These are phyloP conservation scores for Brassica balearica DNA, from an alignment of 441 rosid species.

Conservation along the genomic window DNA sequence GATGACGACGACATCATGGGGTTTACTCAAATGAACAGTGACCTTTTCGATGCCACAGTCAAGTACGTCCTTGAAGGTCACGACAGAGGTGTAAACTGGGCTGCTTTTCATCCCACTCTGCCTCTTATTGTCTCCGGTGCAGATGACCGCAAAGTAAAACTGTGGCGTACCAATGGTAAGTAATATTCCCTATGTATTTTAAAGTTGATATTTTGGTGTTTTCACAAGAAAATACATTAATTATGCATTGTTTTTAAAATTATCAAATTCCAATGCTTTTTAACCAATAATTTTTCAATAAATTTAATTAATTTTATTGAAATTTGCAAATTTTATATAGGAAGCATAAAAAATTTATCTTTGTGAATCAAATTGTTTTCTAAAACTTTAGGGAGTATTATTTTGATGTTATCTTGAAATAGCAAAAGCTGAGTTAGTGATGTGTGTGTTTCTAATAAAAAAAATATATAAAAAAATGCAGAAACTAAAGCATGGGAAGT, in stretches of 20 bases:
- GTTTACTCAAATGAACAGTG: conserved; percentile 74
- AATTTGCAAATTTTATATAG: too few relatives aligned
- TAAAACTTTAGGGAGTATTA: too few relatives aligned
- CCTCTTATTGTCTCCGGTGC: conserved; percentile 95
- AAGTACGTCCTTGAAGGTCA: conserved; percentile 96
- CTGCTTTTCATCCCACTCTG: conserved; percentile 88
- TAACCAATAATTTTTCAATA: too few relatives aligned
- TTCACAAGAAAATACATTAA: too few relatives aligned
- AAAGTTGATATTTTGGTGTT: too few relatives aligned
- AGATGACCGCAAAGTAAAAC: conserved; percentile 89
- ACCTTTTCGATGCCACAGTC: conserved; percentile 68
- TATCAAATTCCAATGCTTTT: too few relatives aligned
- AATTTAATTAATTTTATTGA: too few relatives aligned
- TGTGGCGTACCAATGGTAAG: conserved; percentile 89
- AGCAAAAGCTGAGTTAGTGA: not conserved
- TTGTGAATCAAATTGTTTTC: too few relatives aligned
- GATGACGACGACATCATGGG: conserved; percentile 61
- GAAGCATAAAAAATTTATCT: too few relatives aligned
- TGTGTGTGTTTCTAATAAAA: too few relatives aligned
- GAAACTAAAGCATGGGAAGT: conserved; percentile 98
- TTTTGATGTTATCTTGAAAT: not conserved
- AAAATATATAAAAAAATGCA: conserved; percentile 42
- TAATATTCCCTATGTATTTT: too few relatives aligned
- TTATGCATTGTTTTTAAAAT: too few relatives aligned
- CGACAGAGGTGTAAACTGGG: conserved; percentile 97